These are phyloP conservation scores for Tricholoma matsutake DNA, from an alignment of 768 basidiomycete genomes.

Conservation along the genomic window DNA sequence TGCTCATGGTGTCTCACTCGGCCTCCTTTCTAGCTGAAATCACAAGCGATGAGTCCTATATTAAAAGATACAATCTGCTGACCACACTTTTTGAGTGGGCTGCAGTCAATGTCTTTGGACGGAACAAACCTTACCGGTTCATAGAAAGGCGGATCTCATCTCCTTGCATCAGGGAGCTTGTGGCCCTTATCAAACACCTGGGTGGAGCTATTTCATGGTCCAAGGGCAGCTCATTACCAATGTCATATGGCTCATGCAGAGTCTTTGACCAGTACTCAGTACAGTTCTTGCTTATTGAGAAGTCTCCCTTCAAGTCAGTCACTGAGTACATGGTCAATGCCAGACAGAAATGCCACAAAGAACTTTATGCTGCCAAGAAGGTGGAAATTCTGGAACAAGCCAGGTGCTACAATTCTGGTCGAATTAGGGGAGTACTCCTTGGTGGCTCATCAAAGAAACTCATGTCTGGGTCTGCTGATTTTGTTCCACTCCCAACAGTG, in stretches of 20 bases:
- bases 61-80: neutral
- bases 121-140: neutral
- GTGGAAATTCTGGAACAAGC: neutral
- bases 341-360: neutral
- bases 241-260: neutral
- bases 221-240: neutral
- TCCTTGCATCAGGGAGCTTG: neutral
- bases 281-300: neutral
- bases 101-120: neutral
- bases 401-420: neutral
- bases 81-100: neutral
- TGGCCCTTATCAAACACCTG: neutral
- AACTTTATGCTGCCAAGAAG: conserved; percentile 9
- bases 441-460: conserved; percentile 7
- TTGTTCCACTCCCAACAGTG: conserved; percentile 7
- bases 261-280: neutral
- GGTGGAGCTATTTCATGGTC: neutral
- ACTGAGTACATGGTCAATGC: neutral
- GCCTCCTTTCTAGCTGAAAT: neutral
- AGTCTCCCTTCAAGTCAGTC: neutral
- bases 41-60: neutral
- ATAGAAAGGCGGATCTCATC: neutral
- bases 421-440: neutral
- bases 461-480: neutral
- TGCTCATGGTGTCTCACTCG: neutral